Base-by-base conservation (phyloP, 345 rosid species). In the Gynandropsis gynandra region DNA sequence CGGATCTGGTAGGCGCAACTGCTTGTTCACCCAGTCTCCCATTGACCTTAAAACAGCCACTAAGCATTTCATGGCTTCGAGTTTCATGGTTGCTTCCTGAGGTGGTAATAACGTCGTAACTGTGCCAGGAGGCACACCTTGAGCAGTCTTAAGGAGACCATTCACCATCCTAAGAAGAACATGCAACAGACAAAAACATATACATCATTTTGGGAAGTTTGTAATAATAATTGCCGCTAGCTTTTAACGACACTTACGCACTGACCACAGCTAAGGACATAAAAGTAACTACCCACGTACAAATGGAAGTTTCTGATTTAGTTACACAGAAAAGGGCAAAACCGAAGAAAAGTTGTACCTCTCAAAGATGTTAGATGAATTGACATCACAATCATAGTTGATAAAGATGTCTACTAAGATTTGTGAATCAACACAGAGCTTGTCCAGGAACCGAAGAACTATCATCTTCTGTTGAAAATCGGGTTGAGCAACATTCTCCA, bases 1-100 rank as follows among this genome's bases (percentile, higher is more conserved):
- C 18, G 85, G 77, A 81, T 88, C 97, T 54, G 95, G 95, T 69
- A 93, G 85, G 15, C 80, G 83, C 68, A 93, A 72, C 63, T 93
- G 99, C 66, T 81, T 93, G 73, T 93, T 83, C 80, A 85, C 77
- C 99, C 99, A 93, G 58, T 83, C 97, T 59, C 99, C 99, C 97
- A 93, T 85, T 36, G 97, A 93, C 68, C 74, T 83, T 75, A 88
- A 74, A 69, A 93, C 70, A 71, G 90, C 80, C 58, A 93, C 97
- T 47, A 93, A 76, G 80, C 97, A 83, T 72, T 78, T 88, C 95
- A 93, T 78, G 52, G 97, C 94, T 80, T 85, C 99, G 74, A 85
- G 87, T 68, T 88, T 93, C 95, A 85, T 76, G 45, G 80, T 78
- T 45, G 64, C 74, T 72, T 93, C 99, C 74, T 93, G 99, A 42